These are phyloP conservation scores for Parachlorella kessleri DNA, from an alignment of 139 green algal species.

Conservation along the genomic window DNA sequence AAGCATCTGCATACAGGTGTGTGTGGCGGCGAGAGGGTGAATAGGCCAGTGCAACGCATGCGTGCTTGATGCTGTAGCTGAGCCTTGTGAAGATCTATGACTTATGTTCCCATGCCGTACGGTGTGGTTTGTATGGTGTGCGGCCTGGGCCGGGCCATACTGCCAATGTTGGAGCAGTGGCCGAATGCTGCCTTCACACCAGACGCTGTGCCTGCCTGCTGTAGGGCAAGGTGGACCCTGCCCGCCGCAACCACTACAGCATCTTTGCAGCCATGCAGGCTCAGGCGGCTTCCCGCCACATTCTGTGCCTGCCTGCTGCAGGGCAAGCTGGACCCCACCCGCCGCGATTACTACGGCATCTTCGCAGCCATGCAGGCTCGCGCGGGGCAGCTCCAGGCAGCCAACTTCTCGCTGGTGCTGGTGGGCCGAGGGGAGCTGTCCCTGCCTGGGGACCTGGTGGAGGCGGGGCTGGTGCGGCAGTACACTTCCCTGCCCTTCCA, in stretches of 20 bases:
- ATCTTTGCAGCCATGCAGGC: slow-evolving; percentile 27
- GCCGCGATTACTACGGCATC: slow-evolving; percentile 29
- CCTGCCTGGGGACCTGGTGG: slow-evolving; percentile 21
- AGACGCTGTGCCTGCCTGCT: neutral
- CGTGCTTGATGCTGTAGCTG: no score
- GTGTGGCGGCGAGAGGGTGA: no score
- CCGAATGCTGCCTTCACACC: neutral
- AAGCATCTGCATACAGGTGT: slow-evolving; percentile 26
- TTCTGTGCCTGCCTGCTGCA: neutral
- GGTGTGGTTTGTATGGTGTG: no score
- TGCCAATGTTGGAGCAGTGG: neutral
- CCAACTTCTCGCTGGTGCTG: slow-evolving; percentile 29
- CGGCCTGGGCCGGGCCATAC: neutral
- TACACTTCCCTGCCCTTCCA: slow-evolving; percentile 39
- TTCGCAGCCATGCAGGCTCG: slow-evolving; percentile 24
- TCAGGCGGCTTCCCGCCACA: neutral
- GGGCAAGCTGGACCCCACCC: slow-evolving; percentile 36
- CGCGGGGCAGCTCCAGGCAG: neutral
- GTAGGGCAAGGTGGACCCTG: slow-evolving; percentile 38
- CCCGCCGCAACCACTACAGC: slow-evolving; percentile 19
- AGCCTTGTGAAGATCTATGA: no score
- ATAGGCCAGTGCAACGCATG: no score
- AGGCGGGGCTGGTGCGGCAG: slow-evolving; percentile 24
- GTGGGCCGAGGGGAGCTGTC: slow-evolving; percentile 32
- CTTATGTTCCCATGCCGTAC: no score